A percentile compares a stretch with the other conserved stretches of the same genome.
Conservation (phyloP, 495 filamentous ascomycete species). For the Penicillium odoratum region DNA sequence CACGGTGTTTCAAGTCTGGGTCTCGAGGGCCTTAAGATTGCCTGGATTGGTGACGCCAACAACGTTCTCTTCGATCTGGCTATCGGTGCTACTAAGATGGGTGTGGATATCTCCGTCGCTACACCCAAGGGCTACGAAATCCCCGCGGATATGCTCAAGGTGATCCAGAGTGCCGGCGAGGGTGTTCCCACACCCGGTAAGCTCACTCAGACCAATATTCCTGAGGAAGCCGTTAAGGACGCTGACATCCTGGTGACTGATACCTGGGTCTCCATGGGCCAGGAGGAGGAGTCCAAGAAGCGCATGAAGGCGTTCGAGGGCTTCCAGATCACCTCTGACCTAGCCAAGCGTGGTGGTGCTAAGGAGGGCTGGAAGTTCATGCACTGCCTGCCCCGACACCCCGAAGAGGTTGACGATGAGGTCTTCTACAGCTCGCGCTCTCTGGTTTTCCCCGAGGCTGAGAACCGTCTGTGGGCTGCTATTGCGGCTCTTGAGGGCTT, state of each 20-base stretch:
- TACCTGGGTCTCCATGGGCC: conserved; percentile 97
- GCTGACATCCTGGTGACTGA: conserved; percentile 93
- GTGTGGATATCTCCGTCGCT: conserved; percentile 80
- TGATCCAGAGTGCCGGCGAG: conserved; percentile 63
- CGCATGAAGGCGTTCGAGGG: conserved; percentile 79
- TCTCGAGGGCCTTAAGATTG: conserved; percentile 80
- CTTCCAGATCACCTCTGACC: conserved; percentile 82
- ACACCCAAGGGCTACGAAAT: conserved; percentile 83
- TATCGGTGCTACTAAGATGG: conserved; percentile 80
- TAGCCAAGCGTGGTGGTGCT: conserved; percentile 82
- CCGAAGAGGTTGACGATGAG: conserved; percentile 90
- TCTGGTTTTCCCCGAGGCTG: conserved; percentile 89
- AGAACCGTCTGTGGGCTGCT: conserved; percentile 91
- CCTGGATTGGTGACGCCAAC: conserved; percentile 96
- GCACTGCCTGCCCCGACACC: conserved; percentile 95
- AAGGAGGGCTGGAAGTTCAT: conserved; percentile 95
- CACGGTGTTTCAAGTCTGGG: conserved; percentile 56
- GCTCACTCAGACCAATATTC: conserved; percentile 70
- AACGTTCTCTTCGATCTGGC: conserved; percentile 95
- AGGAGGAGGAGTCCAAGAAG: conserved; percentile 78
- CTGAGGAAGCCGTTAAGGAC: conserved; percentile 84
- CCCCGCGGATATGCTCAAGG: conserved; percentile 63
- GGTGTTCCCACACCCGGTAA: conserved; percentile 60
- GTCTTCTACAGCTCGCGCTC: conserved; percentile 84
- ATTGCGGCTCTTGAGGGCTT: conserved; percentile 85